Base-by-base conservation (phyloP, 352 stramenopile species). In the Poterioochromonas sp. region DNA sequence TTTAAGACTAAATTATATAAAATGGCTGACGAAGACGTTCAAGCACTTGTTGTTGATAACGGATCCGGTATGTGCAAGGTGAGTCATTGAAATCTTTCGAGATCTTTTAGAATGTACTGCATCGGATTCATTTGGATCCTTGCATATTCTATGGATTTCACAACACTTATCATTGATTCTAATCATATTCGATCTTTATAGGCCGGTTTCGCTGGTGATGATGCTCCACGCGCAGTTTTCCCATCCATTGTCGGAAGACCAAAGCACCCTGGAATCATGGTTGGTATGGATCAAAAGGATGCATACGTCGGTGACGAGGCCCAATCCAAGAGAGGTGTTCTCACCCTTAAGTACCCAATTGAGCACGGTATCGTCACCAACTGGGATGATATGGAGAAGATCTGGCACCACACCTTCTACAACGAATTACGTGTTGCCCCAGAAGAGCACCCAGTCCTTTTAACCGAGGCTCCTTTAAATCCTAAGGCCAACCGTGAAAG, bases 331-430 rank as follows among this genome's bases (percentile, higher is more conserved):
- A 89, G 91, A 80, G 91, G 91, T 77, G 89, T 97, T 40, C 83
- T 96, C 44, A 97, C 89, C 41, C 82, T 96, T 82, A 90, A 96
- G 84, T 98, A 98, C 83, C 94, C 95, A 20, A 98, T 99, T 76
- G 94, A 98, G 85, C 94, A 98, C 86, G 95, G 95, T 78, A 98
- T 99, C 80, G 94, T 99, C 41, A 98, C 93, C 79, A 98, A 99
- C 88, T 99, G 95, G 95, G 94, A 98, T 85, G 93, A 98, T 85
- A 99, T 99, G 95, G 94, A 98, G 85, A 98, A 98, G 90, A 98
- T 99, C 80, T 99, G 95, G 95, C 89, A 98, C 85, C 94, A 98
- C 90, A 98, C 94, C 79, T 98, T 98, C 87, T 98, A 98, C 91
- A 98, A 99, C 86, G 91, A 97, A 84, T 85, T 97, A 73, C 88